A percentile compares a stretch with the other conserved stretches of the same genome.
phyloP scores from a whole-genome alignment of 2,329 filamentous ascomycete species.

The Byssothecium circinans region DNA sequence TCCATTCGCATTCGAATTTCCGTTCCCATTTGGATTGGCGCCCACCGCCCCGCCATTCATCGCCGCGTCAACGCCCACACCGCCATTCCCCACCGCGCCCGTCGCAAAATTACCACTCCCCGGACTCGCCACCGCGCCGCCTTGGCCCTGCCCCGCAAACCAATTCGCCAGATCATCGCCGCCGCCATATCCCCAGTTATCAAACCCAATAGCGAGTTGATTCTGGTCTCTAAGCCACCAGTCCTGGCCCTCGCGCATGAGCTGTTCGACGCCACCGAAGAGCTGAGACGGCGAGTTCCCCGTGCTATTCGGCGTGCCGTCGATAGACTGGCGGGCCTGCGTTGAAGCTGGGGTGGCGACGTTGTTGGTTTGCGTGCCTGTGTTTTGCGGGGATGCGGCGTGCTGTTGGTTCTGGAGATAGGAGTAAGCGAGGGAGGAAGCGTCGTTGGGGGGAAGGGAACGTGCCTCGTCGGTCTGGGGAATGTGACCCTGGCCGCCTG shows the following conservation, averaged over 20 bases:
- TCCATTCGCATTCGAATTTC: neutral
- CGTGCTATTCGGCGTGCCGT: constrained; percentile 23
- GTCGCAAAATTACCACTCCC: neutral
- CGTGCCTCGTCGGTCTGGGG: constrained; percentile 30
- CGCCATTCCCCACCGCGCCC: neutral
- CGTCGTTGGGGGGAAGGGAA: constrained; percentile 36
- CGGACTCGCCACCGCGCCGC: neutral
- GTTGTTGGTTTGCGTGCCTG: neutral
- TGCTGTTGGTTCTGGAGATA: neutral
- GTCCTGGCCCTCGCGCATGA: constrained; percentile 65
- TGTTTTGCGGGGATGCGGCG: neutral
- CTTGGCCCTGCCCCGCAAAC: constrained; percentile 1
- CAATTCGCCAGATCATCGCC: neutral
- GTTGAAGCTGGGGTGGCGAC: constrained; percentile 16
- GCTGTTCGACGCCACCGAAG: constrained; percentile 62
- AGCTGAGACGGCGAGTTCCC: constrained; percentile 53
- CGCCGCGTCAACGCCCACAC: neutral
- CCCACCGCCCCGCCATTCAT: neutral
- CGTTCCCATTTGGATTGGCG: neutral
- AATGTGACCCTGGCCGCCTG: constrained; percentile 17
- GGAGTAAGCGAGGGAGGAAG: constrained; percentile 24
- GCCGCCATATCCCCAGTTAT: constrained; percentile 58
- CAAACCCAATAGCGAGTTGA: constrained; percentile 62
- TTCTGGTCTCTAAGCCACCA: constrained; percentile 64
- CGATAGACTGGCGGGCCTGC: constrained; percentile 29